Evolutionary conservation across 495 filamentous ascomycete genomes (phyloP).

Genomic region (Podospora conica): DNA sequence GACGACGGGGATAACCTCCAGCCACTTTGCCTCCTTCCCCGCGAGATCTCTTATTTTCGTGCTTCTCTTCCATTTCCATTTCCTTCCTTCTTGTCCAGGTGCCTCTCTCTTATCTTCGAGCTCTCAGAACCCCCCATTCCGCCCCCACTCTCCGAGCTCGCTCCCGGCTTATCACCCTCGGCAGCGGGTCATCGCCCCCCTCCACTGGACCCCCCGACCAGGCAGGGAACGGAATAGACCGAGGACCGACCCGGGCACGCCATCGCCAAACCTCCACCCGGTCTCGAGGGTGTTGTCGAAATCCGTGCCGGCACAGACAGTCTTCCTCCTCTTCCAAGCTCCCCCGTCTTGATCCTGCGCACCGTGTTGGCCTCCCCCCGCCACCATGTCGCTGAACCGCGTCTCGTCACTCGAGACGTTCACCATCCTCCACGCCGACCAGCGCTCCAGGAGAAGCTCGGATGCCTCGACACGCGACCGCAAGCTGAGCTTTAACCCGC

Average conservation of each 20-base stretch:
- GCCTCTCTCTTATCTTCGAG: not conserved
- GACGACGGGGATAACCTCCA: not conserved
- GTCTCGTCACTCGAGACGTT: conserved; percentile 49
- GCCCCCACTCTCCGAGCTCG: conserved; percentile 2
- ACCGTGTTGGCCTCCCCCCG: not conserved
- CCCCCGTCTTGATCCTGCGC: not conserved
- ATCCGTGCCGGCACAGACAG: not conserved
- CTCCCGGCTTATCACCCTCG: conserved; percentile 1
- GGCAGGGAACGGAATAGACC: conserved; percentile 12
- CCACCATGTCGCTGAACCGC: conserved; percentile 45
- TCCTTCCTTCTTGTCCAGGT: not conserved
- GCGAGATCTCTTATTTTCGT: not conserved
- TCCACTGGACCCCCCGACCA: not conserved
- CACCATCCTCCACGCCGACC: conserved; percentile 33
- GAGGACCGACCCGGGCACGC: not conserved
- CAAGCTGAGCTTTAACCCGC: conserved; percentile 50
- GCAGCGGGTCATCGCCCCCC: not conserved
- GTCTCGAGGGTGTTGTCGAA: not conserved
- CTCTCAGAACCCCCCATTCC: not conserved
- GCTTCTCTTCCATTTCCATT: no score
- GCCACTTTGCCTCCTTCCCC: not conserved
- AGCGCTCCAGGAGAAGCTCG: conserved; percentile 36
- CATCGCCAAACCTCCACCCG: not conserved
- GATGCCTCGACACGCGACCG: conserved; percentile 35
- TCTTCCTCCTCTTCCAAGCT: not conserved